phyloP scores from a whole-genome alignment of 208 protist species.

The Trypanosoma avium region DNA sequence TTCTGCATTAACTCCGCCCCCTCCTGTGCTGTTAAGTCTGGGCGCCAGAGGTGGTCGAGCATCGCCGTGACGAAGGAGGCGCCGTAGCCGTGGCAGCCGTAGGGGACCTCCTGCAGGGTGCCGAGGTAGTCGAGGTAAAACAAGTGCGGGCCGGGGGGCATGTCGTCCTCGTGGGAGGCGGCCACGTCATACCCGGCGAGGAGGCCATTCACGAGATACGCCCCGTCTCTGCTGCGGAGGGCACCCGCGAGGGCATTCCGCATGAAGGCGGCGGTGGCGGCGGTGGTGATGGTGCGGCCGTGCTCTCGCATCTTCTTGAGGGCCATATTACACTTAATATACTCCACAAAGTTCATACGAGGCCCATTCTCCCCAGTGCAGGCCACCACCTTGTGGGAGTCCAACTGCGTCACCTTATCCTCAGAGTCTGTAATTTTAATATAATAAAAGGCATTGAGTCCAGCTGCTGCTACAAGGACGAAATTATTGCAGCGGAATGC shows the following conservation, averaged over 20 bases:
- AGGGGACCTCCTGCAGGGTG: constrained; percentile 89
- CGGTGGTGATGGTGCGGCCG: constrained; percentile 73
- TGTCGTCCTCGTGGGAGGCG: constrained; percentile 68
- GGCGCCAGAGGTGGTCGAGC: constrained; percentile 90
- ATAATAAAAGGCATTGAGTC: constrained; percentile 89
- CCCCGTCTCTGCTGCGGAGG: constrained; percentile 82
- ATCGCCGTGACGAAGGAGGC: constrained; percentile 87
- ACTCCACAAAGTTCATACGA: constrained; percentile 92
- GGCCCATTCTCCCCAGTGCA: constrained; percentile 90
- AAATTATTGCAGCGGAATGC: constrained; percentile 88
- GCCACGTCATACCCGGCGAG: constrained; percentile 91
- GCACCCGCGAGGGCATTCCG: constrained; percentile 79
- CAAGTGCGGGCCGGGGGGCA: constrained; percentile 57
- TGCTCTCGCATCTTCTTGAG: constrained; percentile 87
- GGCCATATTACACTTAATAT: constrained; percentile 91
- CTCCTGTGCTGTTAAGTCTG: constrained; percentile 90
- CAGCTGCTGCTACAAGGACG: constrained; percentile 76
- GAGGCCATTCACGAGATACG: constrained; percentile 90
- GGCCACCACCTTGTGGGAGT: constrained; percentile 89
- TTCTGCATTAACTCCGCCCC: constrained; percentile 91
- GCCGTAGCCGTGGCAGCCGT: constrained; percentile 94
- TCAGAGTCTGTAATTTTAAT: constrained; percentile 92
- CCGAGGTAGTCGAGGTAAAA: constrained; percentile 97
- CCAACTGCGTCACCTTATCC: constrained; percentile 92
- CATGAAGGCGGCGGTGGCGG: constrained; percentile 87